A percentile compares a stretch with the other conserved stretches of the same genome.
These are phyloP conservation scores for Backusella australiensis DNA, from an alignment of 192 early-diverging fungal species.

Conservation along the genomic window DNA sequence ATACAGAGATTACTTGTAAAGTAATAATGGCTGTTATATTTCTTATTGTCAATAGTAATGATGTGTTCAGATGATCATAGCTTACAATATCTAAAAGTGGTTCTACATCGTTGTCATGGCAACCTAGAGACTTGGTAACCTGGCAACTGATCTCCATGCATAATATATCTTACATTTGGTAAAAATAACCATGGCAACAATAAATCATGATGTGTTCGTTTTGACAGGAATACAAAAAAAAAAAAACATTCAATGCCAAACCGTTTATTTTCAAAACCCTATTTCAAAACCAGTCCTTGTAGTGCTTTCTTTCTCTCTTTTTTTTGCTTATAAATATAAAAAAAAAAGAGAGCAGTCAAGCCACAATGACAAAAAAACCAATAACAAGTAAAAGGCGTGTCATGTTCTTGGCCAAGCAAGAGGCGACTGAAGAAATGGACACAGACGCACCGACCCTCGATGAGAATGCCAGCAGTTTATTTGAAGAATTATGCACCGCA, in stretches of 20 bases:
- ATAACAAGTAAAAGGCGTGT: conserved; percentile 9
- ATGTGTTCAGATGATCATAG: too few relatives aligned
- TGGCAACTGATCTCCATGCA: too few relatives aligned
- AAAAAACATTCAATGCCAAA: neutral
- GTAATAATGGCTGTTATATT: too few relatives aligned
- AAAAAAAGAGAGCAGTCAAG: neutral
- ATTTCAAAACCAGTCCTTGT: neutral
- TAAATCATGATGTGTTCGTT: too few relatives aligned
- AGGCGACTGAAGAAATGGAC: neutral
- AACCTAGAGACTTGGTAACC: too few relatives aligned
- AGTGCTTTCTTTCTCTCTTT: neutral
- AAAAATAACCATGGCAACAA: too few relatives aligned
- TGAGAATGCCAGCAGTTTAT: conserved; percentile 27
- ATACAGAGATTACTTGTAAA: too few relatives aligned
- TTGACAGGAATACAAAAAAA: neutral
- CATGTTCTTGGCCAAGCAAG: conserved; percentile 9
- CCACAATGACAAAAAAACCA: conserved; percentile 12
- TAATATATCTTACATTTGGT: too few relatives aligned
- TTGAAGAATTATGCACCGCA: conserved; percentile 39
- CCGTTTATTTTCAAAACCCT: neutral
- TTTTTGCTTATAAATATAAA: neutral
- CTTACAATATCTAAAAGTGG: too few relatives aligned
- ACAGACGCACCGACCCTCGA: conserved; percentile 17
- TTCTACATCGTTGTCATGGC: too few relatives aligned
- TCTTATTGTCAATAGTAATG: too few relatives aligned